Base-by-base conservation (phyloP, 495 filamentous ascomycete species). In the Tuber brumale region DNA sequence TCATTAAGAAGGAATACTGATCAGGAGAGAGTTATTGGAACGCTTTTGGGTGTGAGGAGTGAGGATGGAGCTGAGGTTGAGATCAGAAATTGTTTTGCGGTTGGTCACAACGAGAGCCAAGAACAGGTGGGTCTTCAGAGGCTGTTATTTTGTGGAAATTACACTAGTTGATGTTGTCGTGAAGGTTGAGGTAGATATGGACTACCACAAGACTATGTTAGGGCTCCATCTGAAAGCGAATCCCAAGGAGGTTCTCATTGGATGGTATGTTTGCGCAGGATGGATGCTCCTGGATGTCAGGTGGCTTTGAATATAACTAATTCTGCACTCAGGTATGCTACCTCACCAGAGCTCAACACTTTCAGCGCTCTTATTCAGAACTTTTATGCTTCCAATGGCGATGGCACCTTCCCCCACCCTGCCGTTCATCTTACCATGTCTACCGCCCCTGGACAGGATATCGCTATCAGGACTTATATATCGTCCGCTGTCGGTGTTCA, bases 161-260 rank as follows among this genome's bases (percentile, higher is more conserved):
- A 19, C 27, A 8, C 27, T 66, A 3, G 14, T 66, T 66, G 27
- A 35, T 66, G 19, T 7, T 66, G 57, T 66, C 41, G n/a, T 45
- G 31, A 27, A 82, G 81, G 95, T 99, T 81, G 95, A 99, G 84
- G 96, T 99, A 76, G 95, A 99, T 85, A 97, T 99, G 89, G 95
- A 98, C 85, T 99, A 98, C 84, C 95, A 99, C 85, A 98, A 98
- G 89, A 93, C 94, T 84, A 98, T 99, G 95, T 89, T 97, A 27
- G 90, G 90, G 27, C 87, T 99, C 78, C 94, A 97, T 84, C 89
- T 97, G 79, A 94, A 94, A 87, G 94, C 94, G 27, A 93, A 94
- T 85, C 95, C 96, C 19, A 91, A 93, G 84, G 95, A 99, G 85
- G 90, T 95, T 41, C 89, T 99, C 31, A 91, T 99, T 44, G 95